phyloP scores from a whole-genome alignment of 1,284 basidiomycete genomes.

The Pisolithus thermaeus region DNA sequence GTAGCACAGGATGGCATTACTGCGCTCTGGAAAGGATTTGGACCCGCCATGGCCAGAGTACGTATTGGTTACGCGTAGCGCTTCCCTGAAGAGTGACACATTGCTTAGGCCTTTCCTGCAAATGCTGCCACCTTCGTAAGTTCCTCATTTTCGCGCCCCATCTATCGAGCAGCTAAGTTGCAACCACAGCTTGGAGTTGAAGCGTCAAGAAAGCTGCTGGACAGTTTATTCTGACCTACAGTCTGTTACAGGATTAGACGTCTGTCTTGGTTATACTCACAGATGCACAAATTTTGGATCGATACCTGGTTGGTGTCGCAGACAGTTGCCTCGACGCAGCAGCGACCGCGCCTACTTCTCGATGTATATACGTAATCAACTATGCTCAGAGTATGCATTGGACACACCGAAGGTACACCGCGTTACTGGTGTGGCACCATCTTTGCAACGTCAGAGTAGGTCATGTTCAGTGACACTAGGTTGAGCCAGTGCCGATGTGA shows the following conservation, averaged over 20 bases:
- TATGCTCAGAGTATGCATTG: too few relatives aligned
- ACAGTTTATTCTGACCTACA: slow-evolving; percentile 48
- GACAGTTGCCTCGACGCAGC: too few relatives aligned
- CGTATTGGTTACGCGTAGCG: slow-evolving; percentile 21
- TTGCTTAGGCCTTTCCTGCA: slow-evolving; percentile 76
- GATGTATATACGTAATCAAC: too few relatives aligned
- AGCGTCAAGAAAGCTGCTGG: slow-evolving; percentile 67
- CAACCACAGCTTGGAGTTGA: slow-evolving; percentile 71
- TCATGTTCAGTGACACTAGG: too few relatives aligned
- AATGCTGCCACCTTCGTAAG: slow-evolving; percentile 95
- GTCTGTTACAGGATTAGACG: neutral
- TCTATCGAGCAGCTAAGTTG: neutral
- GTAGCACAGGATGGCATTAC: slow-evolving; percentile 86
- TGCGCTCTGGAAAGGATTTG: slow-evolving; percentile 96
- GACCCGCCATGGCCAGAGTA: slow-evolving; percentile 92
- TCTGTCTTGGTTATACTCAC: too few relatives aligned
- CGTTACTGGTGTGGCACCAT: too few relatives aligned
- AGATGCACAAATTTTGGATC: too few relatives aligned
- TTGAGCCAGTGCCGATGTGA: too few relatives aligned
- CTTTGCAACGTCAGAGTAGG: too few relatives aligned
- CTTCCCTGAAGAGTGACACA: slow-evolving; percentile 4
- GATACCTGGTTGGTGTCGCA: too few relatives aligned
- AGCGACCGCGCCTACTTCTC: too few relatives aligned
- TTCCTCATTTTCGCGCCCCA: slow-evolving; percentile 14
- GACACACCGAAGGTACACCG: too few relatives aligned